Evolutionary conservation across 2,329 filamentous ascomycete genomes (phyloP), one percentile per base, ranked within the genome.

Genomic region (Botrytis paeoniae): DNA sequence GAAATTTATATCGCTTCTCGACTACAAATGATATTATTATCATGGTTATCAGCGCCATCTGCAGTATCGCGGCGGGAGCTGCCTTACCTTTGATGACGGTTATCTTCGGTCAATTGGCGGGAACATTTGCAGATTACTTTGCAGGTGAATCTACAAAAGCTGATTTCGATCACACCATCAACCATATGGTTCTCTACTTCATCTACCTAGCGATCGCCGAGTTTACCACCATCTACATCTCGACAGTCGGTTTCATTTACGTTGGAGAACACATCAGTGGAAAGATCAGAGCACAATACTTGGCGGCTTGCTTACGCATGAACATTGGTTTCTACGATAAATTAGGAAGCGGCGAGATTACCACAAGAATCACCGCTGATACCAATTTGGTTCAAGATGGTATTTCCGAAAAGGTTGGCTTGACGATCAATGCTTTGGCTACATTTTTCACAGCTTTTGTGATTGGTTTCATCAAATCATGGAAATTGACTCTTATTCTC

Each of bases 311-410:
- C 80, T 85, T 97, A 84, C 89, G 89, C 74, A 94, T 97, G 81
- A 97, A 97, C 81, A 95, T 97, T 81, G 94, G 89, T 63, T 97
- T 93, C 82, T 97, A 97, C 82, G 96, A 98, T 82, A 96, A 96
- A 79, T 87, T 97, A 22, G 95, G 95, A 69, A 92, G 94, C 48
- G 95, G 95, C 73, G 96, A 98, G 83, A 93, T 98, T 74, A 97
- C 95, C 0, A 97, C 95, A 1, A 91, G 95, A 76, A 97, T 98
- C 78, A 98, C 95, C 0, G 92, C 95, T 18, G 95, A 98, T 81
- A 97, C 94, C 62, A 98, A 97, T 79, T 85, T 97, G 70, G 91
- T 98, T 72, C 95, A 98, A 82, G 95, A 97, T 77, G 95, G 94
- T 73, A 94, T 99, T 63, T 97, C 93, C 0, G 93, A 97, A 82